Conservation (phyloP, 1,284 basidiomycete species). For the Sanghuangporus sanghuang region DNA sequence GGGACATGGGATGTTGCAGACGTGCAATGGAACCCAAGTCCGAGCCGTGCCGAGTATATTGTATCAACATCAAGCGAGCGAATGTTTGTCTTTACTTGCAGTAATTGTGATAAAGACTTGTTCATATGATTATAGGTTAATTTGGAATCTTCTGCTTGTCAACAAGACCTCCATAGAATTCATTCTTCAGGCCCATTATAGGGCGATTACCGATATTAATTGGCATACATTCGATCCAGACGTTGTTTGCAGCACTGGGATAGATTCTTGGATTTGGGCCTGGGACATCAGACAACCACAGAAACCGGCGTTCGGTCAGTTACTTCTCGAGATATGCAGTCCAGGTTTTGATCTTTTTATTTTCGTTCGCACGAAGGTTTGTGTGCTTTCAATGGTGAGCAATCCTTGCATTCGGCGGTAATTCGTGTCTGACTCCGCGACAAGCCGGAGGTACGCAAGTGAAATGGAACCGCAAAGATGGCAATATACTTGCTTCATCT, state of each 20-base stretch:
- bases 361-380: constrained; percentile 37
- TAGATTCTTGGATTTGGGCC: constrained; percentile 80
- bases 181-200: constrained; percentile 81
- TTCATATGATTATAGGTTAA: constrained; percentile 45
- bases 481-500: constrained; percentile 82
- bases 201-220: constrained; percentile 94
- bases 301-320: constrained; percentile 62
- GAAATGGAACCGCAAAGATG: constrained; percentile 89
- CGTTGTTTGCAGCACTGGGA: constrained; percentile 69
- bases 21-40: constrained; percentile 96
- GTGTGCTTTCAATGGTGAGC: constrained; percentile 68
- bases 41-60: constrained; percentile 79
- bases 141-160: constrained; percentile 86
- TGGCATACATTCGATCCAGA: constrained; percentile 87
- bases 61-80: constrained; percentile 96
- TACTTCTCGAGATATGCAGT: background rate
- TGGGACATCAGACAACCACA: constrained; percentile 76
- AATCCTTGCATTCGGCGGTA: background rate
- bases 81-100: constrained; percentile 43
- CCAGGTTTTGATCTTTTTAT: background rate
- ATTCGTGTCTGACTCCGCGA: background rate
- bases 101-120: background rate
- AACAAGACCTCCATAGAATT: constrained; percentile 74
- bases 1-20: constrained; percentile 94
- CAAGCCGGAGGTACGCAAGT: constrained; percentile 87